Percentiles rank a stretch among this genome's conserved stretches.
These are phyloP conservation scores for Phialophora chinensis DNA, from an alignment of 2,329 filamentous ascomycete genomes.

Conservation along the genomic window DNA sequence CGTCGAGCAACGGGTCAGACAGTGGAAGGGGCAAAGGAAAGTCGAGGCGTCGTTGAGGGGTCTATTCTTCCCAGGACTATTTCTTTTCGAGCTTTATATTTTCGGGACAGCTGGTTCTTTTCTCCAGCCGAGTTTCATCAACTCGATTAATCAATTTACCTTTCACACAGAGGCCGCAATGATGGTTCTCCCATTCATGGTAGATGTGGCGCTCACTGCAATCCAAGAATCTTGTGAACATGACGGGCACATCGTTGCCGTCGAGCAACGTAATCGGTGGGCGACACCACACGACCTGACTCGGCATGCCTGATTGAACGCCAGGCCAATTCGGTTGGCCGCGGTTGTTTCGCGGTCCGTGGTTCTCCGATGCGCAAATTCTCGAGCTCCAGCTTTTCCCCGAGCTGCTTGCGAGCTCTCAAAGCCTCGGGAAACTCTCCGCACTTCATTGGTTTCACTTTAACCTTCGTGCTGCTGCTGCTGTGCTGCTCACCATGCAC, in stretches of 20 bases:
- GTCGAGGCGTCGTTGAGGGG: conserved; percentile 27
- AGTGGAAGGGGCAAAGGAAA: conserved; percentile 33
- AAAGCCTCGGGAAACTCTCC: conserved; percentile 34
- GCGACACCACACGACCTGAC: too few relatives aligned
- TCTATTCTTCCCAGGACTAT: conserved; percentile 1
- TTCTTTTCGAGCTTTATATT: conserved; percentile 6
- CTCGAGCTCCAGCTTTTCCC: conserved; percentile 32
- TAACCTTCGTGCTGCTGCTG: conserved; percentile 21
- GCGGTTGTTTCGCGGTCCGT: conserved; percentile 5
- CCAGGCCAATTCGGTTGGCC: conserved; percentile 11
- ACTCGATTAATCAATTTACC: background rate
- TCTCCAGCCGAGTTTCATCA: background rate
- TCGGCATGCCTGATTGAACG: background rate
- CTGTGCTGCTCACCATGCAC: conserved; percentile 28
- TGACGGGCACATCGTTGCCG: background rate
- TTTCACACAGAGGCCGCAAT: background rate
- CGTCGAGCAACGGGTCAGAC: conserved; percentile 35
- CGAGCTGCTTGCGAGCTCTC: conserved; percentile 13
- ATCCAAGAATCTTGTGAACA: background rate
- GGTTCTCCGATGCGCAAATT: background rate
- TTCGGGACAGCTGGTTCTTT: conserved; percentile 1
- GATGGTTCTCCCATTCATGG: background rate
- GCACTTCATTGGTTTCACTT: conserved; percentile 16
- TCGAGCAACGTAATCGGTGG: background rate
- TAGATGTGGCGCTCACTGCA: background rate